Percentiles rank a stretch among this genome's conserved stretches.
phyloP scores from a whole-genome alignment of 805 yeast genomes.

The Candida nemodendra region DNA sequence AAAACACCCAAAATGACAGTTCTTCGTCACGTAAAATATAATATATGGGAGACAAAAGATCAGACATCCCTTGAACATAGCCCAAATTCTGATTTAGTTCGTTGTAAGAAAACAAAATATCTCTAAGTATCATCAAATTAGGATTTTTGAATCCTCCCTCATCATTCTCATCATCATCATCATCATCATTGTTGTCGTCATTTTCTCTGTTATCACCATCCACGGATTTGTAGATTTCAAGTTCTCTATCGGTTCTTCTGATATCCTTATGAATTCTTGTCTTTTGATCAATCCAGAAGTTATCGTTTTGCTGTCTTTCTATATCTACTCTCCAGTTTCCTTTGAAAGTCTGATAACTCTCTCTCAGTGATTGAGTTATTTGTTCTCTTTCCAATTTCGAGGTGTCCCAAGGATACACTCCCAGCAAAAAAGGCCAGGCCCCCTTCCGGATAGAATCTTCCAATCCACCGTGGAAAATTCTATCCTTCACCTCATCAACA shows the following conservation, averaged over 20 bases:
- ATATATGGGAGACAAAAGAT: slow-evolving; percentile 83
- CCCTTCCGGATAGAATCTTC: slow-evolving; percentile 56
- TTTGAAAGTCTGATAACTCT: slow-evolving; percentile 53
- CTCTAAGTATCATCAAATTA: slow-evolving; percentile 68
- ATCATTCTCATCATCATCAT: slow-evolving; percentile 50
- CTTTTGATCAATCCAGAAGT: slow-evolving; percentile 86
- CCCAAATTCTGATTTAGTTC: slow-evolving; percentile 82
- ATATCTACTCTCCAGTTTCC: slow-evolving; percentile 67
- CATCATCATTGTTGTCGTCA: slow-evolving; percentile 28
- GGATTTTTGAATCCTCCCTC: slow-evolving; percentile 69
- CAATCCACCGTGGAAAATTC: slow-evolving; percentile 90
- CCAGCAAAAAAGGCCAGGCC: slow-evolving; percentile 85
- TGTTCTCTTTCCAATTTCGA: slow-evolving; percentile 65
- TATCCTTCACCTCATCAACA: slow-evolving; percentile 70
- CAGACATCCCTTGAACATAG: slow-evolving; percentile 98
- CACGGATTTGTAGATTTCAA: slow-evolving; percentile 54
- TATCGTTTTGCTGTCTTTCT: slow-evolving; percentile 49
- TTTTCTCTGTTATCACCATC: slow-evolving; percentile 31
- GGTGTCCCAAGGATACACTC: slow-evolving; percentile 87
- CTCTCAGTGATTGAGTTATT: slow-evolving; percentile 52
- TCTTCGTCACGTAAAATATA: slow-evolving; percentile 65
- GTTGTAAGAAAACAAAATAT: slow-evolving; percentile 81
- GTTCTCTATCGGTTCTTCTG: slow-evolving; percentile 81
- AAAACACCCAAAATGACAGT: slow-evolving; percentile 85
- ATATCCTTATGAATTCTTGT: slow-evolving; percentile 91